Base-by-base conservation (phyloP, 352 stramenopile genomes). In the Blastocystis sp. region DNA sequence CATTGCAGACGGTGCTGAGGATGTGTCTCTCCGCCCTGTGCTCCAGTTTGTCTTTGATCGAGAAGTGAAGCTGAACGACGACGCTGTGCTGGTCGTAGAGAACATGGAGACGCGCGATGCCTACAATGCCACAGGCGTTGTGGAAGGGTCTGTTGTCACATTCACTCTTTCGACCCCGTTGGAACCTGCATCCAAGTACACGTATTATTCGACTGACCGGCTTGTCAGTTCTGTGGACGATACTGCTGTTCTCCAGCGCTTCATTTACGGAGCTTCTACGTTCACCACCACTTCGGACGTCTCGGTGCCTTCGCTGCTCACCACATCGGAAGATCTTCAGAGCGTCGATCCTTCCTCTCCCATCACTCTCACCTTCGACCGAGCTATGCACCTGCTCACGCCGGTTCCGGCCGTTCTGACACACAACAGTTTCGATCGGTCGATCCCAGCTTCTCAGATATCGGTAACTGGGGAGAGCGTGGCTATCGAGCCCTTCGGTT, bases 11-110 rank as follows among this genome's bases (percentile, higher is more conserved):
- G 70, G 70, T 24, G 45, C 18, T 1, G 39, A 37, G 70, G 70
- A 81, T 8, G 70, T 81, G 43, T 81, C 70, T n/a, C 34, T 81
- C n/a, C 43, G 34, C 20, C 70, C 70, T n/a, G n/a, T 26, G 34
- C 34, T 81, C 16, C 20, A 20, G 26, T 24, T 81, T 3, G 65
- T 53, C 2, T 81, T 62, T 41, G 70, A 81, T n/a, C 70, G 50
- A 5, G 20, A 24, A 0, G 43, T 81, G 0, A 16, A 39, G 66
- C 6, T 54, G 70, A 34, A 47, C 50, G 3, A 45, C 5, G 24
- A 24, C 34, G 70, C 37, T 20, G 18, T 20, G 18, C 45, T 81
- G 6, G 70, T 81, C 11, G 3, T 81, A n/a, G 68, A 79, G 68
- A 55, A 79, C 53, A 63, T 64, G 41, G 20, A 24, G 34, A 63